These are phyloP conservation scores for Heracleum sosnowskyi DNA, from an alignment of 129 eudicot genomes.

Conservation along the genomic window DNA sequence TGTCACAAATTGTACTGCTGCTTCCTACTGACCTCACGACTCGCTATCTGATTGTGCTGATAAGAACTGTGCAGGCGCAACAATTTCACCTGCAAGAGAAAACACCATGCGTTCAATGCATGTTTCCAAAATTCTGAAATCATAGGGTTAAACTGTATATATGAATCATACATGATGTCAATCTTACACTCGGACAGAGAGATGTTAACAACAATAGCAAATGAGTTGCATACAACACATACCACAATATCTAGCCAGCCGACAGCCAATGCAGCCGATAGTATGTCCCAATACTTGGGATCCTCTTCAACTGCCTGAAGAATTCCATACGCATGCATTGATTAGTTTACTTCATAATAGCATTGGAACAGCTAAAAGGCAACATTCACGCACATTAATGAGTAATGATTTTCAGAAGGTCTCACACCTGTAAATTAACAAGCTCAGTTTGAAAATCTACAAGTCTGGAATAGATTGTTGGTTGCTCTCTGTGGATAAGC, in stretches of 20 bases:
- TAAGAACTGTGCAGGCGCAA: conserved; percentile 97
- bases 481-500: conserved; percentile 47
- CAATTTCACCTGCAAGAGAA: conserved; percentile 59
- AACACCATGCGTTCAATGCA: conserved; percentile 6
- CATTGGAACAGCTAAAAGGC: background rate
- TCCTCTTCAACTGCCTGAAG: conserved; percentile 74
- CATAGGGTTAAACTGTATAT: background rate
- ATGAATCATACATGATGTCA: background rate
- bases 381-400: background rate
- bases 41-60: conserved; percentile 75
- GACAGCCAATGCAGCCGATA: conserved; percentile 83
- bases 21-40: conserved; percentile 62
- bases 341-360: background rate
- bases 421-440: conserved; percentile 38
- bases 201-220: background rate
- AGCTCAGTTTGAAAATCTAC: conserved; percentile 67
- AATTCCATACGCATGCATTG: conserved; percentile 4
- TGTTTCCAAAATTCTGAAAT: background rate
- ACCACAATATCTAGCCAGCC: conserved; percentile 97
- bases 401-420: background rate
- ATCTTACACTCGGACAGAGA: background rate
- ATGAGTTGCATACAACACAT: conserved; percentile 16
- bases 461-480: conserved; percentile 62
- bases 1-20: background rate
- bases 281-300: conserved; percentile 75